phyloP scores from a whole-genome alignment of 768 basidiomycete genomes.

The Termitomyces sp. region DNA sequence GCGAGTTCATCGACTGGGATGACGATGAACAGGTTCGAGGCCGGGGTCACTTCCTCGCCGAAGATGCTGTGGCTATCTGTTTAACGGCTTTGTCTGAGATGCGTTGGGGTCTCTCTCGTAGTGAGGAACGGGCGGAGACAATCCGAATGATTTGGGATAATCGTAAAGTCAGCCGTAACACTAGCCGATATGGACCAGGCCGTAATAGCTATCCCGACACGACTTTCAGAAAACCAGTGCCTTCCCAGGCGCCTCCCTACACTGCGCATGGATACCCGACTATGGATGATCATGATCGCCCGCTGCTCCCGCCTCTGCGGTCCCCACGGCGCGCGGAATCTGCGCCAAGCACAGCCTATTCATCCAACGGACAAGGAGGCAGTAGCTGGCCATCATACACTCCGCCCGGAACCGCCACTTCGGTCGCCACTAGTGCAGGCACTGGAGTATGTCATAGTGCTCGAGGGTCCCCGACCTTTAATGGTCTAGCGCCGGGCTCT shows the following conservation, averaged over 20 bases:
- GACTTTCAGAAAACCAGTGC: conserved; percentile 12
- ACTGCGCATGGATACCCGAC: conserved; percentile 16
- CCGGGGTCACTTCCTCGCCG: conserved; percentile 23
- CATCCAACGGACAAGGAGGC: conserved; percentile 39
- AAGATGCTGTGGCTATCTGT: conserved; percentile 51
- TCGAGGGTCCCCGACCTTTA: conserved; percentile 37
- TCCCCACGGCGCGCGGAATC: conserved; percentile 41
- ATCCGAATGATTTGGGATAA: conserved; percentile 49
- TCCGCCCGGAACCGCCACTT: conserved; percentile 52
- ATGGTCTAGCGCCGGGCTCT: conserved; percentile 22
- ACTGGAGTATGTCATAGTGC: conserved; percentile 35
- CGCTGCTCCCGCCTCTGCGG: conserved; percentile 40
- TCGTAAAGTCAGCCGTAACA: conserved; percentile 26
- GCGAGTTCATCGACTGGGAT: conserved; percentile 32
- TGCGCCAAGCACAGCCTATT: conserved; percentile 45
- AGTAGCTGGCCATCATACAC: conserved; percentile 59
- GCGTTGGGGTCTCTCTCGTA: conserved; percentile 76
- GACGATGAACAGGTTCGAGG: conserved; percentile 25
- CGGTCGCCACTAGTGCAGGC: conserved; percentile 39
- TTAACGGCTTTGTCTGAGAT: conserved; percentile 74
- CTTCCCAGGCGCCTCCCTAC: conserved; percentile 13
- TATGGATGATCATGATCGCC: conserved; percentile 29
- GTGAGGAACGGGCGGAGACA: conserved; percentile 64
- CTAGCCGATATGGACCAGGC: conserved; percentile 8
- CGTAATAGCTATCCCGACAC: conserved; percentile 9